Base-by-base conservation (phyloP, 306 rosid genomes). In the Nissolia schottii region DNA sequence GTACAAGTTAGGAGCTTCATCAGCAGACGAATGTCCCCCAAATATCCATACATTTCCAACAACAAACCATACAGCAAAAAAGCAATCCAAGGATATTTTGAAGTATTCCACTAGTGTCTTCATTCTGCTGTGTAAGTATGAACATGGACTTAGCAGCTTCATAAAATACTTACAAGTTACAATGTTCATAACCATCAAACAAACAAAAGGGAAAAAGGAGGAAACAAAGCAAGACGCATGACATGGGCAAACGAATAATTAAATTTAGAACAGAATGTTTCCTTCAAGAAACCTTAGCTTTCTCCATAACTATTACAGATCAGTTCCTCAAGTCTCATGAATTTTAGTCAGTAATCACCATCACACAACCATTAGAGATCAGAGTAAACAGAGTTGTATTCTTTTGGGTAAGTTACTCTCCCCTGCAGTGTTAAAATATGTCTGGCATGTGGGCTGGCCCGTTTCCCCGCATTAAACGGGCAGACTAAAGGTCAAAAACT, bases 1-100 rank as follows among this genome's bases (percentile, higher is more conserved):
- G 76, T 94, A 94, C 90, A 91, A 79, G 79, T 94, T 94, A 54
- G 98, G 97, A 87, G 98, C 96, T 2, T 72, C 89, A 8, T 37
- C 62, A 0, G 81, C 84, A 41, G 98, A 91, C 9, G 95, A 82
- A 70, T 75, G 94, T 56, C 98, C 97, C 22, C 98, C 97, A 80
- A 94, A 94, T 83, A 94, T 87, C 98, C 98, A 94, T 31, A 94
- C 97, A 66, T 94, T 94, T 73, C 98, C 98, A 70, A 94, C 95
- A 71, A 94, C 97, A 63, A 94, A 94, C 98, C 98, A 94, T 81
- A 94, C 87, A 16, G 96, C 97, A 68, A 94, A 94, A 87, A 94
- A 94, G 82, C 97, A 94, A 86, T 94, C 99, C 77, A 91, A 67
- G 67, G 87, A 87, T 89, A 94, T 89, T 86, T 94, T 94, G 71